Base-by-base conservation (phyloP, 192 early-diverging fungal genomes). In the Physocladia obscura region DNA sequence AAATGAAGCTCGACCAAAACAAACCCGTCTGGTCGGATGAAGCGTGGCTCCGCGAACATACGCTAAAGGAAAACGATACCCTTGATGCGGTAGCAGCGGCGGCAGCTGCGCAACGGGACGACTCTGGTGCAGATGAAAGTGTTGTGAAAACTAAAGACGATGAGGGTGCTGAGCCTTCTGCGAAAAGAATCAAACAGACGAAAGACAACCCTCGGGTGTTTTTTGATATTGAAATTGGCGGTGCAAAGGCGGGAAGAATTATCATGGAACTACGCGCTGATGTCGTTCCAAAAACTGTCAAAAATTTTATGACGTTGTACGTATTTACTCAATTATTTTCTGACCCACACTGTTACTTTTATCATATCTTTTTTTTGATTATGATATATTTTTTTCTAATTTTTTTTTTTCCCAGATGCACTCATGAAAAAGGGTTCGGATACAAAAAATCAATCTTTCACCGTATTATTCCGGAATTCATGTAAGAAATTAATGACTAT, bases 281-380 rank as follows among this genome's bases (percentile, higher is more conserved):
- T 52, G 84, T 86, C 39, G 79, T 79, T 36, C 84, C 83, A 78
- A 74, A 82, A 67, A 84, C 80, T 40, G 94, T 92, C 50, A 94
- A 95, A 81, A 98, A 98, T 90, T 98, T 98, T 84, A 87, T 93
- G 39, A 87, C 88, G 58, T 85, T 98, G 76, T 96, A 57, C 61
- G 71, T 56, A 26, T 30, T 17, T 0, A 39, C n/a, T 21, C 38
- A 15, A 15, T 19, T 32, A 15, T 27, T 38, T 62, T 34, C 24
- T 24, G 4, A 29, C 4, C 67, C 49, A 31, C 36, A 15, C 57
- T 6, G 15, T 44, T n/a, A 44, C 40, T n/a, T 8, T 6, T 15
- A 19, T n/a, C 69, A 49, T 27, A 15, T 24, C 0, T 44, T 44
- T n/a, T 44, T 44, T 44, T 8, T 44, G 11, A n/a, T n/a, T n/a